Evolutionary conservation across 805 yeast species (phyloP).

Genomic region (Candida rishiriensis): DNA sequence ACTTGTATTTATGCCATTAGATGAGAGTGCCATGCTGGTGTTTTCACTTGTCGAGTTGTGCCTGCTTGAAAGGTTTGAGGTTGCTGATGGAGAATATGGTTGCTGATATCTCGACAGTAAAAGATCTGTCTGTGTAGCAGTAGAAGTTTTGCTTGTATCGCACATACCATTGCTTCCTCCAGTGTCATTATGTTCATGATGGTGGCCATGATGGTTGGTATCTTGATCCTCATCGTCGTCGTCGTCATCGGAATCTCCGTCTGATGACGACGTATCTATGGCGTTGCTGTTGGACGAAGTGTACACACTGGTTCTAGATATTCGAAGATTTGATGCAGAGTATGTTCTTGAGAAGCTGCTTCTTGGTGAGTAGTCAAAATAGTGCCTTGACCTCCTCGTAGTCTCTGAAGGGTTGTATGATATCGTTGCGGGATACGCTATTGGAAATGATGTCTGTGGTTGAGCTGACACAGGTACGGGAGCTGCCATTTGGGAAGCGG

Average conservation of each 20-base stretch:
- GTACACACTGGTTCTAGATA: conserved; percentile 12
- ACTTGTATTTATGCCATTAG: no score
- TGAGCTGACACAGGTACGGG: no score
- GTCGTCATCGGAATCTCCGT: conserved; percentile 4
- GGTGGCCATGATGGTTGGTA: not conserved
- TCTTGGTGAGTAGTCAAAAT: conserved; percentile 19
- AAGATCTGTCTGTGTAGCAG: not conserved
- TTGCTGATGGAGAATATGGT: conserved; percentile 10
- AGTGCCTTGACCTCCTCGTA: conserved; percentile 3
- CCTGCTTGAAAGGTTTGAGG: conserved; percentile 12
- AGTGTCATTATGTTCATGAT: not conserved
- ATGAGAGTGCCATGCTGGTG: not conserved
- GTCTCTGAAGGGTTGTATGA: no score
- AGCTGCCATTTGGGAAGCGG: no score
- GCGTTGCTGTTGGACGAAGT: conserved; percentile 1
- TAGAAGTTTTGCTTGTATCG: not conserved
- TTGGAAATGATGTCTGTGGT: no score
- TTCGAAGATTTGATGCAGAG: conserved; percentile 17
- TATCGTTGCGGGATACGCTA: no score
- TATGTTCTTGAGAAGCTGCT: conserved; percentile 14
- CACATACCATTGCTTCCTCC: not conserved
- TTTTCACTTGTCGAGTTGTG: conserved; percentile 13
- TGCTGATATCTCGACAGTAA: conserved; percentile 1
- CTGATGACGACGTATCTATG: conserved; percentile 9
- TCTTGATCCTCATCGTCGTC: conserved; percentile 10